These are phyloP conservation scores for Populus hybrid DNA, from an alignment of 441 rosid genomes.

Conservation along the genomic window DNA sequence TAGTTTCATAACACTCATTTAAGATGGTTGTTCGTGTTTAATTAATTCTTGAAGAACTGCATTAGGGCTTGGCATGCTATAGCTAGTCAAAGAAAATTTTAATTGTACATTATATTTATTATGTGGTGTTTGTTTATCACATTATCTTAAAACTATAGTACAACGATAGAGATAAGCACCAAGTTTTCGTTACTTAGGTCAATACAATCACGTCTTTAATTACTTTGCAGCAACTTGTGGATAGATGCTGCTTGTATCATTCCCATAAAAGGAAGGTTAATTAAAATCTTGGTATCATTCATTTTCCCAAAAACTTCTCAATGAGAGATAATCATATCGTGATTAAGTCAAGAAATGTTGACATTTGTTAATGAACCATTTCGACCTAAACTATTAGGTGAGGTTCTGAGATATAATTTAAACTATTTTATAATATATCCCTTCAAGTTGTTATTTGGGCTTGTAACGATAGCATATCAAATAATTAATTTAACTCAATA, in stretches of 20 bases:
- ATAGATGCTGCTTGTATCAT: not conserved
- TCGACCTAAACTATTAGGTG: no score
- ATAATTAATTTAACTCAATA: no score
- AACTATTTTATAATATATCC: no score
- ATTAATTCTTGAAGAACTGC: not conserved
- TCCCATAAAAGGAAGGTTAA: not conserved
- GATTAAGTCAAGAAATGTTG: not conserved
- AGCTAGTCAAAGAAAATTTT: not conserved
- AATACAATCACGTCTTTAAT: not conserved
- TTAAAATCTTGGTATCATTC: not conserved
- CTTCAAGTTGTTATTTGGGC: no score
- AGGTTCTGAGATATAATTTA: no score
- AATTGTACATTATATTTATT: no score
- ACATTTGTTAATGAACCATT: not conserved
- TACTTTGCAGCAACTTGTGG: not conserved
- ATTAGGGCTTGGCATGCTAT: not conserved
- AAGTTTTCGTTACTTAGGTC: not conserved
- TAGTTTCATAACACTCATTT: not conserved
- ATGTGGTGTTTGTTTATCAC: not conserved
- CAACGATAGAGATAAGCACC: not conserved
- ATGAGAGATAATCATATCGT: not conserved
- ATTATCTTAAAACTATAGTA: not conserved
- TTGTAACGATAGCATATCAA: no score
- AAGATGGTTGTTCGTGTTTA: not conserved
- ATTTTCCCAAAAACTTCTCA: not conserved